Percentiles rank a stretch among this genome's conserved stretches.
These are phyloP conservation scores for Cyanidium caldarium DNA, from an alignment of 23 red algal genomes.

Conservation along the genomic window DNA sequence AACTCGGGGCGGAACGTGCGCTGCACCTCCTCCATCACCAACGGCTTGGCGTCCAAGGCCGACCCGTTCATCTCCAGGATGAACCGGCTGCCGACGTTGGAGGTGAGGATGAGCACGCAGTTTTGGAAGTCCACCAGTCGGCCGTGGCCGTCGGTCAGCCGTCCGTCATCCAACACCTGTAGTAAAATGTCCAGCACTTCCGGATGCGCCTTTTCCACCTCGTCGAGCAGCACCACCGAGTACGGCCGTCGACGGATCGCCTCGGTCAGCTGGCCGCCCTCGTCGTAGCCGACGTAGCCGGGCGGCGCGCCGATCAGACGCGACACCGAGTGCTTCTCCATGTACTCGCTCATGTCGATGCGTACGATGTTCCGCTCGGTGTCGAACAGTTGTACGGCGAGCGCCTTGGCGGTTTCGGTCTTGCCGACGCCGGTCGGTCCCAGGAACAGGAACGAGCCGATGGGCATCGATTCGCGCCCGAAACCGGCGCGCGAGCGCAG, in stretches of 20 bases:
- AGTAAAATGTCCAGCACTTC: slow-evolving; percentile 32
- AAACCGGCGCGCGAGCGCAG: slow-evolving; percentile 18
- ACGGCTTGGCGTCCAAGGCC: background rate
- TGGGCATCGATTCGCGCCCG: slow-evolving; percentile 9
- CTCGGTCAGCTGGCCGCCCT: slow-evolving; percentile 40
- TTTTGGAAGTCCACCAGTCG: slow-evolving; percentile 23
- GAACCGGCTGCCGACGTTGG: slow-evolving; percentile 17
- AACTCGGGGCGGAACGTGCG: slow-evolving; percentile 29
- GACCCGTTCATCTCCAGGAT: background rate
- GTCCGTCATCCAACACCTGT: slow-evolving; percentile 33
- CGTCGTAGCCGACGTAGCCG: slow-evolving; percentile 33
- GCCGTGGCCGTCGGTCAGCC: slow-evolving; percentile 29
- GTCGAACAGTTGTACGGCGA: slow-evolving; percentile 31
- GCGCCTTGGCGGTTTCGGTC: slow-evolving; percentile 29
- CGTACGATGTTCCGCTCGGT: slow-evolving; percentile 31
- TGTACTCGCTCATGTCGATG: slow-evolving; percentile 29
- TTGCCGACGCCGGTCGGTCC: slow-evolving; percentile 28
- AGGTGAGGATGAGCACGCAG: slow-evolving; percentile 22
- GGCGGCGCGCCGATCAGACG: slow-evolving; percentile 33
- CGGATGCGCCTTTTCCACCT: slow-evolving; percentile 38
- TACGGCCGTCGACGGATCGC: slow-evolving; percentile 26
- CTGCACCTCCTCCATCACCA: slow-evolving; percentile 24
- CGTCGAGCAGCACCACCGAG: slow-evolving; percentile 28
- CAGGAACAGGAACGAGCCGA: slow-evolving; percentile 31
- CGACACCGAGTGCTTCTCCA: slow-evolving; percentile 32